Percentiles rank a stretch among this genome's conserved stretches.
Evolutionary conservation across 75 land plant species (phyloP).

Genomic region (Cryptomeria japonica): DNA sequence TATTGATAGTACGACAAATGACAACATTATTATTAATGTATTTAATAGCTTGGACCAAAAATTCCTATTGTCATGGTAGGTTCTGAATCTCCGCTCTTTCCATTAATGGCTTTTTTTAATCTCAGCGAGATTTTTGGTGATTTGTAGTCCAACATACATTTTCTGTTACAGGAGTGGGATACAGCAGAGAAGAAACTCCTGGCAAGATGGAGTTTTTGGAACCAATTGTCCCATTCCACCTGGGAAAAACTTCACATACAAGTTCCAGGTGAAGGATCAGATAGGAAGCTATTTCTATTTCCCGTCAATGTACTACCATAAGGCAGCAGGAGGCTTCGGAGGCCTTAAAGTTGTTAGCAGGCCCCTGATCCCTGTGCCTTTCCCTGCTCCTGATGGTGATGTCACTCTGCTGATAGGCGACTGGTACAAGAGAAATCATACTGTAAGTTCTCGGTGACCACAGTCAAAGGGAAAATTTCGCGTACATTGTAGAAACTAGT

Average conservation of each 20-base stretch:
- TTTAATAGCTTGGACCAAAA: slow-evolving; percentile 75
- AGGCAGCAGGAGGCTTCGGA: slow-evolving; percentile 89
- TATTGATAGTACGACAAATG: slow-evolving; percentile 68
- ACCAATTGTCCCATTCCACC: slow-evolving; percentile 92
- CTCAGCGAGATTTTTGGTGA: too few relatives aligned
- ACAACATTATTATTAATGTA: slow-evolving; percentile 74
- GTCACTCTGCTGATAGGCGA: slow-evolving; percentile 73
- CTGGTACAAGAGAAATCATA: slow-evolving; percentile 75
- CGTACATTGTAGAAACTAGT: too few relatives aligned
- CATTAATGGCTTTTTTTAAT: neutral
- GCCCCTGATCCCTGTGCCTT: slow-evolving; percentile 74
- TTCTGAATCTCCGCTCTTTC: neutral
- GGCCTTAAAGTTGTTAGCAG: slow-evolving; percentile 64
- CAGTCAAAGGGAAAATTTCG: neutral
- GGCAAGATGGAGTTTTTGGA: slow-evolving; percentile 92
- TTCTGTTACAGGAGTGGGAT: slow-evolving; percentile 73
- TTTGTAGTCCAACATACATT: neutral
- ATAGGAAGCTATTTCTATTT: slow-evolving; percentile 88
- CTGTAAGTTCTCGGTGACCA: slow-evolving; percentile 25
- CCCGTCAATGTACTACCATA: slow-evolving; percentile 68
- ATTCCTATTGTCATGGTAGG: slow-evolving; percentile 78
- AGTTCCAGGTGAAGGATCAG: slow-evolving; percentile 84
- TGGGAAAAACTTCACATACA: slow-evolving; percentile 69
- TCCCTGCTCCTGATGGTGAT: slow-evolving; percentile 69
- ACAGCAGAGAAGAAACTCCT: slow-evolving; percentile 78